Evolutionary conservation across 768 basidiomycete species (phyloP).

Genomic region (Suillus americanus): DNA sequence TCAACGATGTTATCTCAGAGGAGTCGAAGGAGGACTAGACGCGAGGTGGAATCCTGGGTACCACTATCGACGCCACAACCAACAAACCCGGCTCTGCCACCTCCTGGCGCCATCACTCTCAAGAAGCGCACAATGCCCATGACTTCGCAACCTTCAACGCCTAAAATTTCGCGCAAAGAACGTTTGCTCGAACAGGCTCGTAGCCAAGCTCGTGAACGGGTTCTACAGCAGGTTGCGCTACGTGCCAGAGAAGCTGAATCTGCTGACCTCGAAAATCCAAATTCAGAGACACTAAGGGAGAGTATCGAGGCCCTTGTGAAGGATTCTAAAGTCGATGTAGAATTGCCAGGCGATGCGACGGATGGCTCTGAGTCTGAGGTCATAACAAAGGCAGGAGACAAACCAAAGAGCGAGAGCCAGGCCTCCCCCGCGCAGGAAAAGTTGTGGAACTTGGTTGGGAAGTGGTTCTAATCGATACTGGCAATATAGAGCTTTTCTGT

Average conservation of each 20-base stretch:
- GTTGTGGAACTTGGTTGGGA: slow-evolving; percentile 11
- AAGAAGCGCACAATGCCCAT: neutral
- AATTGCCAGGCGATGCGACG: neutral
- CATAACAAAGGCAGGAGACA: neutral
- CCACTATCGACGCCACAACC: neutral
- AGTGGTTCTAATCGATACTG: slow-evolving; percentile 2
- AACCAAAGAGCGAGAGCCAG: neutral
- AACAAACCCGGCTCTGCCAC: neutral
- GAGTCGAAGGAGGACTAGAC: slow-evolving; percentile 4
- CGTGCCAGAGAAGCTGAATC: neutral
- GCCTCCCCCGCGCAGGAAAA: neutral
- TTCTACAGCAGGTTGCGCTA: neutral
- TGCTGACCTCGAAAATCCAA: slow-evolving; percentile 1
- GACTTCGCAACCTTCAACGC: neutral
- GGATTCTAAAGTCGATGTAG: neutral
- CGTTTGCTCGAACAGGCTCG: slow-evolving; percentile 9
- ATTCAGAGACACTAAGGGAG: slow-evolving; percentile 21
- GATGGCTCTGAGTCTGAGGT: neutral
- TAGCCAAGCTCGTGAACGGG: slow-evolving; percentile 7
- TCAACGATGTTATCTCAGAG: neutral
- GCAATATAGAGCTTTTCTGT: neutral
- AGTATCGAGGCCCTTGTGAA: slow-evolving; percentile 21
- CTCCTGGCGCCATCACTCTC: neutral
- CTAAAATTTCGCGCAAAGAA: slow-evolving; percentile 7
- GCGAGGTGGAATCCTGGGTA: neutral